Base-by-base conservation (phyloP, 2,329 filamentous ascomycete species). In the Talaromyces sp. region DNA sequence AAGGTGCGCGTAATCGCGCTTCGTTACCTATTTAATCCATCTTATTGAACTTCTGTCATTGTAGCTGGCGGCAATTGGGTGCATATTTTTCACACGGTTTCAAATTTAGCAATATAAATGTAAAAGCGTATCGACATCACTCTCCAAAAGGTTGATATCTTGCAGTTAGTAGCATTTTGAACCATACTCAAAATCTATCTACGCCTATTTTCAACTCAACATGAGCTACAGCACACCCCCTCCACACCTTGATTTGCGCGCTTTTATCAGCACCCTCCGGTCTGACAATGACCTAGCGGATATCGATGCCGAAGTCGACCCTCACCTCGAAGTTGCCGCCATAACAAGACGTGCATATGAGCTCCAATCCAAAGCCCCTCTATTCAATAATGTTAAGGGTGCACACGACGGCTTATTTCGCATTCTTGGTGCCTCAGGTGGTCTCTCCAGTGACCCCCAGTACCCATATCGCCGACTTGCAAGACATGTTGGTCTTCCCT, bases 341-440 rank as follows among this genome's bases (percentile, higher is more conserved):
- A 83, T 85, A 61, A 81, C 80, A 3, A 75, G 83, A 3, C 73
- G 71, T 14, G 81, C 80, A 9, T 79, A 76, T 66, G 83, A 85
- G 66, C 78, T 73, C 0, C 69, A 82, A 50, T 78, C 77, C 63
- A 82, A 81, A 59, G 83, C 83, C 1, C 82, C 83, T 0, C 75
- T 85, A 0, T 84, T 85, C 75, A 82, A 84, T 71, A 85, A 84
- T 31, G 64, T 85, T 62, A 82, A 79, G 61, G 83, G 83, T 1
- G 72, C 73, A 4, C 69, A 79, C 37, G 69, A 82, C 45, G 83
- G 83, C 9, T 72, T 85, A 0, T 85, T 74, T 67, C 74, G 82
- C 10, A 84, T 84, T 24, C 75, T 85, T 4, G 83, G 82, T 24
- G 79, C 78, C 0, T 77, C 82, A 0, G 78, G 71, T 3, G 76